Base-by-base conservation (phyloP, 1,284 basidiomycete genomes). In the Leccinum pachyderme region DNA sequence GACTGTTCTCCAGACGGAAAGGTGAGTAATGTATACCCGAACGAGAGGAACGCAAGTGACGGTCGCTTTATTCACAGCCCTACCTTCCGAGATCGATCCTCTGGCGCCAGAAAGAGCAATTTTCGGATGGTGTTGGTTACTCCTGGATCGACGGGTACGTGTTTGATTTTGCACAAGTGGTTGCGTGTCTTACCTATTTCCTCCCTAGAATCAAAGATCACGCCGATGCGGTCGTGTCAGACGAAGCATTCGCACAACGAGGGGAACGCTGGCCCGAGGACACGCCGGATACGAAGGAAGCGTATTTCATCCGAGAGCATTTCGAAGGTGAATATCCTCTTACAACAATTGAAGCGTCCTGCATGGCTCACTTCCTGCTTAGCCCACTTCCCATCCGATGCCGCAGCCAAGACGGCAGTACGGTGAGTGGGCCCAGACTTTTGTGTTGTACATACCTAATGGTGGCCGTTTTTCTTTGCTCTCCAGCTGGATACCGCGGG, bases 61-160 rank as follows among this genome's bases (percentile, higher is more conserved):
- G 13, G n/a, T 24, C 5, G n/a, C 11, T 27, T 8, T 31, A 11
- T 53, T 29, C 35, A 56, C 45, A 96, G 87, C 87, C 95, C 4
- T 99, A 98, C 76, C 84, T 99, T 53, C 97, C 97, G 22, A 83
- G 84, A 59, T 91, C 89, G 33, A 98, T 99, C 65, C 82, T 99
- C 41, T 99, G 97, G 97, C 84, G 97, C 59, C 97, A 99, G 73
- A 99, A 99, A 74, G 97, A 99, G 75, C 95, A 98, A 70, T 99
- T 99, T 79, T 97, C 94, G 11, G 97, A 99, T 70, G 97, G 97
- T 57, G 97, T 99, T 54, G 97, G 97, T 28, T 99, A 99, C 77
- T 97, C 93, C 45, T 99, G 97, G 97, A 99, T 99, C 68, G 97
- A 99, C 68, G 95, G 95, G 85, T 90, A 68, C 2, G 27, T 46